phyloP scores from a whole-genome alignment of 2,329 filamentous ascomycete species.

The Aureobasidium mangrovei region DNA sequence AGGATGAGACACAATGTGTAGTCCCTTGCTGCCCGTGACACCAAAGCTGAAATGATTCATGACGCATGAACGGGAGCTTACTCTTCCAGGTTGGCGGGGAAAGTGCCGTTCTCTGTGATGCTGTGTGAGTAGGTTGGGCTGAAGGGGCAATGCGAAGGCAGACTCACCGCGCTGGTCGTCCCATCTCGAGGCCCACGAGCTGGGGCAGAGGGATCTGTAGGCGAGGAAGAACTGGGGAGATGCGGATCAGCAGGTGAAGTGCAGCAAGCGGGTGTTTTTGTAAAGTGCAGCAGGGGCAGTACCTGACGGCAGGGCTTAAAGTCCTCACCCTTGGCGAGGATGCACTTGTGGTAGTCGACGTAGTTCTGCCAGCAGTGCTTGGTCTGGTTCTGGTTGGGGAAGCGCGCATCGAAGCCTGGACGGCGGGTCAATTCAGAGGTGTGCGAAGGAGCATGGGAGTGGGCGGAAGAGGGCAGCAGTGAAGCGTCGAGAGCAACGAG shows the following conservation, averaged over 20 bases:
- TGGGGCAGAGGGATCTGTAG: conserved; percentile 96
- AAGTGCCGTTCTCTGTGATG: conserved; percentile 45
- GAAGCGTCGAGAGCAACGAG: background rate
- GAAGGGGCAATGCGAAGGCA: background rate
- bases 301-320: conserved; percentile 97
- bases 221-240: conserved; percentile 76
- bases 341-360: conserved; percentile 99
- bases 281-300: conserved; percentile 25
- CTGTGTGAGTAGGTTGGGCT: background rate
- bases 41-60: conserved; percentile 5
- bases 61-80: conserved; percentile 23
- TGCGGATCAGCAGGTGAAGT: background rate
- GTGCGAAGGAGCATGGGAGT: background rate
- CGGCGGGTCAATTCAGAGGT: conserved; percentile 10
- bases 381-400: conserved; percentile 95
- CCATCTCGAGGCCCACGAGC: conserved; percentile 88
- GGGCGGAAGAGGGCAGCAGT: background rate
- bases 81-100: conserved; percentile 43
- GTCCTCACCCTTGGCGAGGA: conserved; percentile 95
- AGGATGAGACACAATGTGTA: background rate
- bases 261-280: background rate
- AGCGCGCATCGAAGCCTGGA: conserved; percentile 94
- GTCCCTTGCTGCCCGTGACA: background rate
- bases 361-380: conserved; percentile 99
- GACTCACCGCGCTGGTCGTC: conserved; percentile 86